Evolutionary conservation across 1,139 yeast genomes (phyloP), one percentile per base, ranked within the genome.

Genomic region (Pichia sp.): DNA sequence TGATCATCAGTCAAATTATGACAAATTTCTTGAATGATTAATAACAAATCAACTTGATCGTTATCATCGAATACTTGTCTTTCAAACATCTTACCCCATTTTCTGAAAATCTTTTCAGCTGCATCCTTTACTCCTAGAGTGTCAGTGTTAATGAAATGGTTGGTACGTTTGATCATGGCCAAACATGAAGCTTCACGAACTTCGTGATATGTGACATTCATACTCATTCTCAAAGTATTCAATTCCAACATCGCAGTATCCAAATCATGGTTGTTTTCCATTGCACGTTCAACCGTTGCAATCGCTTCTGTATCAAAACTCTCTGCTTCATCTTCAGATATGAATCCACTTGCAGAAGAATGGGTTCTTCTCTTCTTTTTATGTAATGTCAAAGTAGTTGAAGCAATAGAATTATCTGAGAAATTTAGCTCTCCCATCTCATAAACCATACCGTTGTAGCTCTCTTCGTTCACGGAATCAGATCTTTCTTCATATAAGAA

Each of bases 221-320:
- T 84, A 54, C 96, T 85, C 98, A 94, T 92, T 66, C 97, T 77
- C 58, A 94, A 72, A 0, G 98, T 92, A 61, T 90, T 90, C 58
- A 92, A 75, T 65, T 92, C 98, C 52, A 94, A 69, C 54, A 87
- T 69, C 0, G 98, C 97, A 10, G 95, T 90, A 59, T 92, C 97
- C 50, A 87, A 73, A 57, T 85, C 95, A 64, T 92, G 98, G 60
- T 87, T 85, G 59, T 90, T 85, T 54, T 85, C 92, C 62, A 92
- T 76, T 0, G 98, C 94, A 59, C 98, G 76, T 54, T 82, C 85
- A 37, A 92, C 85, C 0, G 97, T 88, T n/a, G 95, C 96, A 48
- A 83, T 71, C 23, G 97, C 98, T 68, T 94, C 98, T 45, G 73
- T 74, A 54, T 77, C 75, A 64, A 94, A 92, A 58, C 82, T 86